Percentiles rank a stretch among this genome's conserved stretches.
Evolutionary conservation across 2,329 filamentous ascomycete species (phyloP).

Genomic region (Talaromyces amestolkiae): DNA sequence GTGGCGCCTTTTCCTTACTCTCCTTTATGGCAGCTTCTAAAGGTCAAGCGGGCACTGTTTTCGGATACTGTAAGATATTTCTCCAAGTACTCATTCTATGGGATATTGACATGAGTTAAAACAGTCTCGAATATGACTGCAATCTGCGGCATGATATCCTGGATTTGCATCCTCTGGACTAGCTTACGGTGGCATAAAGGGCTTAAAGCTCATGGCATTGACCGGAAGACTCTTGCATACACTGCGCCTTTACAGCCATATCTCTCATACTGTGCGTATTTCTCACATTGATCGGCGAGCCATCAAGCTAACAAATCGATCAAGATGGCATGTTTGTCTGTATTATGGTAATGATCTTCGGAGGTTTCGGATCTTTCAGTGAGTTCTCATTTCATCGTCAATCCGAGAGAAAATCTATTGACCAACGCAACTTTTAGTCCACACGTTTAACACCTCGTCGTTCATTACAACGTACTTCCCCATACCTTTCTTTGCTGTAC

Average conservation of each 20-base stretch:
- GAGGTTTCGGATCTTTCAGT: constrained; percentile 27
- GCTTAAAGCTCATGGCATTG: constrained; percentile 25
- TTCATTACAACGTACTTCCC: constrained; percentile 28
- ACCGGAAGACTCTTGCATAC: constrained; percentile 23
- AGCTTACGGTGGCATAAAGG: constrained; percentile 27
- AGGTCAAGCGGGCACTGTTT: constrained; percentile 22
- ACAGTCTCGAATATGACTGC: constrained; percentile 24
- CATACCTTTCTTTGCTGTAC: constrained; percentile 23
- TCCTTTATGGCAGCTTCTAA: constrained; percentile 24
- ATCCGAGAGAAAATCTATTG: neutral
- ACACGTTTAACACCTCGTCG: constrained; percentile 22
- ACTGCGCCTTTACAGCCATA: constrained; percentile 55
- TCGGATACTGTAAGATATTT: constrained; percentile 22
- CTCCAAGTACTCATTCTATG: neutral
- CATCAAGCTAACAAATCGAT: neutral
- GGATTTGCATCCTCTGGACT: constrained; percentile 21
- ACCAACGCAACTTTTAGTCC: constrained; percentile 14
- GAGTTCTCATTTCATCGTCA: neutral
- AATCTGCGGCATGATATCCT: constrained; percentile 24
- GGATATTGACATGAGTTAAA: neutral
- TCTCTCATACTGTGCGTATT: constrained; percentile 51
- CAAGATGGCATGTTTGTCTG: constrained; percentile 24
- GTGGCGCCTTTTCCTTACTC: constrained; percentile 20
- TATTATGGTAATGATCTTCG: constrained; percentile 26
- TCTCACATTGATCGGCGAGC: neutral